Conservation (phyloP, 805 yeast genomes). For the Lipomyces spencermartinsiae region DNA sequence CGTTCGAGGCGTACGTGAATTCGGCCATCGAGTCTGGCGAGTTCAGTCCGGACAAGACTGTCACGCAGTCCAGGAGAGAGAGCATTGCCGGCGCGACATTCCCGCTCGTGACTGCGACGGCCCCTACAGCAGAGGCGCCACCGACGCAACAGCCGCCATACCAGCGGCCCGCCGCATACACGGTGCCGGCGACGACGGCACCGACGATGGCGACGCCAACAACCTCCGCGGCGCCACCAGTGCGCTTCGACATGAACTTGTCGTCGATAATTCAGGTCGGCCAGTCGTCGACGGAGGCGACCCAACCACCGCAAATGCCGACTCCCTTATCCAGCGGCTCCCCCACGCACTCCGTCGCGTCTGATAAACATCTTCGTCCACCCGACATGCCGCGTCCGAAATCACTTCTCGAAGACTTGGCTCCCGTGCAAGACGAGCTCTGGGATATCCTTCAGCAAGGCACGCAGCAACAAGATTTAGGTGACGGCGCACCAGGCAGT, state of each 20-base stretch:
- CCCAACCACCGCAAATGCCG: conserved; percentile 8
- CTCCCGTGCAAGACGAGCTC: conserved; percentile 34
- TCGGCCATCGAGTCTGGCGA: conserved; percentile 32
- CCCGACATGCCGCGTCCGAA: conserved; percentile 1
- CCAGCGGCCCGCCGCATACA: not conserved
- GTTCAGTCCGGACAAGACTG: conserved; percentile 9
- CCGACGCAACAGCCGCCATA: not conserved
- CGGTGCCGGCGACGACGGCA: not conserved
- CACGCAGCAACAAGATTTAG: conserved; percentile 1
- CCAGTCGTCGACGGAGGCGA: conserved; percentile 1
- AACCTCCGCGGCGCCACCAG: conserved; percentile 8
- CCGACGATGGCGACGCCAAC: not conserved
- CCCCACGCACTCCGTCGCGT: not conserved
- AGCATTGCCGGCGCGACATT: not conserved
- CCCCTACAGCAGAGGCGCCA: conserved; percentile 3
- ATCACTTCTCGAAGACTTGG: conserved; percentile 11
- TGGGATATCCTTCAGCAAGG: conserved; percentile 39
- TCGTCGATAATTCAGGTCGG: conserved; percentile 22
- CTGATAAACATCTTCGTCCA: conserved; percentile 1
- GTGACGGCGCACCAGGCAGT: not conserved
- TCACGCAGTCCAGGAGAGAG: not conserved
- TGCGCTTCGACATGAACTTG: conserved; percentile 27
- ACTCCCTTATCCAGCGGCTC: conserved; percentile 4
- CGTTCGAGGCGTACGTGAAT: conserved; percentile 32
- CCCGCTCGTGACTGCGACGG: not conserved